Evolutionary conservation across 768 basidiomycete species (phyloP).

Genomic region (Phlebiopsis gigantea): DNA sequence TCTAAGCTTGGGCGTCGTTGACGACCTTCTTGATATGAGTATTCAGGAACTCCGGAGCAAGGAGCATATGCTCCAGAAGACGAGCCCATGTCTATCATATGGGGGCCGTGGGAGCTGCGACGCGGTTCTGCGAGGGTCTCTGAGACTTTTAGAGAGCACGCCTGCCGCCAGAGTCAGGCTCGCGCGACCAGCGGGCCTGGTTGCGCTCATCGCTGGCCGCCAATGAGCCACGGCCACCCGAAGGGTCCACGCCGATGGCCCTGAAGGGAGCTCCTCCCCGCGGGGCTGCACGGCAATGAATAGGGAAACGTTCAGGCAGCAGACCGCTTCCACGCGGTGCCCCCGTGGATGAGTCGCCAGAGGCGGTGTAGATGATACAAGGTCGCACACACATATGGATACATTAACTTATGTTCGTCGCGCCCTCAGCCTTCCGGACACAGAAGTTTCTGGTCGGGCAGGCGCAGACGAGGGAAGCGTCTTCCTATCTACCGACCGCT

Average conservation of each 20-base stretch:
- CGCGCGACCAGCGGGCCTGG: no score
- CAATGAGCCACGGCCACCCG: no score
- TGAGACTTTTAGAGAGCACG: no score
- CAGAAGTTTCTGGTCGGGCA: neutral
- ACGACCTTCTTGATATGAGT: neutral
- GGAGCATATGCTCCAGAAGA: conserved; percentile 7
- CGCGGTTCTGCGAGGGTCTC: neutral
- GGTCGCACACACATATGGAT: neutral
- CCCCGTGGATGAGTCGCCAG: neutral
- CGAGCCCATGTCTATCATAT: neutral
- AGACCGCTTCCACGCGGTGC: neutral
- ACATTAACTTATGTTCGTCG: neutral
- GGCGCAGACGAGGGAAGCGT: conserved; percentile 9
- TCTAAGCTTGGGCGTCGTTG: no score
- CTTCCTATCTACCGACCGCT: conserved; percentile 22
- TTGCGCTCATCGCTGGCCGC: no score
- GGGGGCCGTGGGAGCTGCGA: neutral
- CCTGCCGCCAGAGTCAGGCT: no score
- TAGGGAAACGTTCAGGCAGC: neutral
- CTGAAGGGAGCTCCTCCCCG: neutral
- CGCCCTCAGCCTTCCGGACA: neutral
- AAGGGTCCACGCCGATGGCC: no score
- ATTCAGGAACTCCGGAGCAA: neutral
- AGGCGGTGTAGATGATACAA: no score
- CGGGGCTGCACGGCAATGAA: neutral